These are phyloP conservation scores for Zasmidium angulare DNA, from an alignment of 2,329 filamentous ascomycete species.

Conservation along the genomic window DNA sequence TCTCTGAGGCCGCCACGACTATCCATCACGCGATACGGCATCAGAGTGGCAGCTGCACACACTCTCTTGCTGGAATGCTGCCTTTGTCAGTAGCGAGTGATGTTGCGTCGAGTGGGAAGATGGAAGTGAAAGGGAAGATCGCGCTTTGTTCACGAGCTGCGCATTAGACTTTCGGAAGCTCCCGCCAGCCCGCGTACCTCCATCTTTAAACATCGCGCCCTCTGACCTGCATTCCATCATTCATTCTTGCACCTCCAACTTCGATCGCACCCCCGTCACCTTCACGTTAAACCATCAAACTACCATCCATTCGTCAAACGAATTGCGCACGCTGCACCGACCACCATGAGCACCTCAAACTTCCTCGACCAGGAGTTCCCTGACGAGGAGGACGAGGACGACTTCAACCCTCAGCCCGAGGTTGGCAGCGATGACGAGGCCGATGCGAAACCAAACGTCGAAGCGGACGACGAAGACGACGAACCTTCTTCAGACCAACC, in stretches of 20 bases:
- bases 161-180: neutral
- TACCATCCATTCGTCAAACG: no score
- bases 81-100: no score
- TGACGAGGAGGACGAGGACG: conserved; percentile 69
- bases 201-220: conserved; percentile 2
- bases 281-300: neutral
- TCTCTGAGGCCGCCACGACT: no score
- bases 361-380: conserved; percentile 54
- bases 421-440: conserved; percentile 71
- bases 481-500: conserved; percentile 23
- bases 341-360: conserved; percentile 35
- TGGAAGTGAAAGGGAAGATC: neutral
- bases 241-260: neutral
- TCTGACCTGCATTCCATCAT: neutral
- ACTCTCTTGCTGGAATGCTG: neutral
- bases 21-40: no score
- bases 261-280: neutral
- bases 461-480: conserved; percentile 39
- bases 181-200: neutral
- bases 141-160: neutral
- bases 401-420: conserved; percentile 82
- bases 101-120: no score
- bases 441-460: conserved; percentile 33
- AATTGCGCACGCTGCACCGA: no score
- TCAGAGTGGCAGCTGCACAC: no score